Conservation (phyloP, 1,284 basidiomycete genomes). For the Cryptococcus jaspeensis region DNA sequence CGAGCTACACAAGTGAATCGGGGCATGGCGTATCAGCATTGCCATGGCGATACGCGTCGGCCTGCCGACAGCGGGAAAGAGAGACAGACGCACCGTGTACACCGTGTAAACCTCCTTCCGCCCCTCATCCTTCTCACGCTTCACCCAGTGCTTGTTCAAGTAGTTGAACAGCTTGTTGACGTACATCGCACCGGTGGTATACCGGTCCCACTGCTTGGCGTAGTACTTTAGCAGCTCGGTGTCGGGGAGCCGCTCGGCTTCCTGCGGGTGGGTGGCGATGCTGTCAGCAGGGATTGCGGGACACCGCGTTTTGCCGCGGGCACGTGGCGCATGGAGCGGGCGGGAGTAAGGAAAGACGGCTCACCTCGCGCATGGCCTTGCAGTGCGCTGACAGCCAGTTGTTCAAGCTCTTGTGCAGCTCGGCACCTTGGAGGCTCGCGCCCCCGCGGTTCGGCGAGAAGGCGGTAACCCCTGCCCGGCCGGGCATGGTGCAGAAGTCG, state of each 20-base stretch:
- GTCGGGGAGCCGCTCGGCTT: slow-evolving; percentile 76
- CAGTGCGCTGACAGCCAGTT: slow-evolving; percentile 80
- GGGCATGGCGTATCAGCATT: neutral
- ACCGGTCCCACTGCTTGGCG: slow-evolving; percentile 89
- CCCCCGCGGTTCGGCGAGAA: slow-evolving; percentile 58
- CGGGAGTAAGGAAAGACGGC: slow-evolving; percentile 43
- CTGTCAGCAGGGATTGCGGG: slow-evolving; percentile 1
- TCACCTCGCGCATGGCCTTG: slow-evolving; percentile 63
- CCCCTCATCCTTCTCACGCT: slow-evolving; percentile 96
- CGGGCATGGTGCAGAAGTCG: slow-evolving; percentile 79
- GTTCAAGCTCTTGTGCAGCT: slow-evolving; percentile 87
- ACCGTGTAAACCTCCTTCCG: slow-evolving; percentile 92
- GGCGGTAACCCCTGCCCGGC: slow-evolving; percentile 16
- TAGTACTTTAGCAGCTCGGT: slow-evolving; percentile 89
- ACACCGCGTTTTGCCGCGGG: no score
- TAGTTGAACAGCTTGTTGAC: slow-evolving; percentile 95
- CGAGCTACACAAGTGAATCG: slow-evolving; percentile 60
- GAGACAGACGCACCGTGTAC: slow-evolving; percentile 76
- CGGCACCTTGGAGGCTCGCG: slow-evolving; percentile 91
- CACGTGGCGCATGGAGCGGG: no score
- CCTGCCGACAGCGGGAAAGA: neutral
- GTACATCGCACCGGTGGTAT: slow-evolving; percentile 94
- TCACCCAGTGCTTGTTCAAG: slow-evolving; percentile 98
- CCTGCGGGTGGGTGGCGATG: slow-evolving; percentile 53
- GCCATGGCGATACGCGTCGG: neutral